A percentile compares a stretch with the other conserved stretches of the same genome.
phyloP scores from a whole-genome alignment of 805 yeast species.

The Candida manassasensis region DNA sequence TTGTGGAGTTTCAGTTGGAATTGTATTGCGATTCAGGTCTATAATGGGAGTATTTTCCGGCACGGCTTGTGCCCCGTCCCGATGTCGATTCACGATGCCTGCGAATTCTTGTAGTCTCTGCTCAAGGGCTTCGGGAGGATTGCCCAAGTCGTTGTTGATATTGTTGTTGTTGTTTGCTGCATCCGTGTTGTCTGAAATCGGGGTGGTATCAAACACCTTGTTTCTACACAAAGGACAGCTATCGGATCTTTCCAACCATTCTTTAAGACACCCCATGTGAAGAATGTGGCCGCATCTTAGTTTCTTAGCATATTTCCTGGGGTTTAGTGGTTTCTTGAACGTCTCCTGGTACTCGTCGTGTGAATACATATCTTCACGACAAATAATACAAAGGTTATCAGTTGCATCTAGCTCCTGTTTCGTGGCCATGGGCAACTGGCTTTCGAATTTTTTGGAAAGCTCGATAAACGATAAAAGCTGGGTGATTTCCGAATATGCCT shows the following conservation, averaged over 20 bases:
- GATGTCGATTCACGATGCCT: slow-evolving; percentile 4
- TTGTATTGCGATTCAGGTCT: too few relatives aligned
- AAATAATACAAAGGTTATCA: slow-evolving; percentile 74
- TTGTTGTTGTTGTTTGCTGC: slow-evolving; percentile 1
- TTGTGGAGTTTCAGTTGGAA: too few relatives aligned
- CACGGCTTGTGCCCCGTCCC: neutral
- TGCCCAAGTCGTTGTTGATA: slow-evolving; percentile 1
- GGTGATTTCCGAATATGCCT: slow-evolving; percentile 27
- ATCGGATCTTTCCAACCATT: slow-evolving; percentile 90
- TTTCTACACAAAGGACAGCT: slow-evolving; percentile 91
- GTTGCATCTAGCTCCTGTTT: slow-evolving; percentile 50
- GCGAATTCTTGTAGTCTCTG: slow-evolving; percentile 10
- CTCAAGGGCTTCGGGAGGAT: slow-evolving; percentile 2
- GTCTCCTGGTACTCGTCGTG: slow-evolving; percentile 29
- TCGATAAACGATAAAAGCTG: slow-evolving; percentile 47
- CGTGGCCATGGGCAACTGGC: slow-evolving; percentile 58
- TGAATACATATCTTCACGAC: slow-evolving; percentile 82
- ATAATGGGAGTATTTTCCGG: too few relatives aligned
- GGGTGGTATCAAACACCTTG: slow-evolving; percentile 41
- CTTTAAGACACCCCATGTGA: slow-evolving; percentile 84
- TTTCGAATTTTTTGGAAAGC: slow-evolving; percentile 60
- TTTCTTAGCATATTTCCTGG: slow-evolving; percentile 61
- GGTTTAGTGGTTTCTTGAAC: slow-evolving; percentile 16
- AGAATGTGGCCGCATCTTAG: slow-evolving; percentile 82
- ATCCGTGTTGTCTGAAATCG: neutral